Percentiles rank a stretch among this genome's conserved stretches.
phyloP scores from a whole-genome alignment of 2,329 filamentous ascomycete species.

The Thielaviopsis punctulata region DNA sequence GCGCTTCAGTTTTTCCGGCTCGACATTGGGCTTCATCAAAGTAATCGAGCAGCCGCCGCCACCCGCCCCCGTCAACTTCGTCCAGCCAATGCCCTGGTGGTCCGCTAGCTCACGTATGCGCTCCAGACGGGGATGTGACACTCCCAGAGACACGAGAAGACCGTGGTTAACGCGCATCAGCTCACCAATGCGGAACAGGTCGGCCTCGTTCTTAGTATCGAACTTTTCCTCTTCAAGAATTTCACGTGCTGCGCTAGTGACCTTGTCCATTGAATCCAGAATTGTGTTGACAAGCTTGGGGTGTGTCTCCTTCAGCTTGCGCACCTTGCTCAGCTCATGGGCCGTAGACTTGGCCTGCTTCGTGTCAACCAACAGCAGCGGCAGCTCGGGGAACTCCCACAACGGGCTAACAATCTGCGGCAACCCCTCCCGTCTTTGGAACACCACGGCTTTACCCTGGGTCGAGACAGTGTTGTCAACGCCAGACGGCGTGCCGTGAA shows the following conservation, averaged over 20 bases:
- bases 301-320: slow-evolving; percentile 49
- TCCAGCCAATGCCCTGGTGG: slow-evolving; percentile 81
- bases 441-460: slow-evolving; percentile 86
- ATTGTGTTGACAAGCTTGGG: slow-evolving; percentile 65
- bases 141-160: slow-evolving; percentile 73
- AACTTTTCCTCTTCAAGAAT: slow-evolving; percentile 46
- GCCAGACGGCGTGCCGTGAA: slow-evolving; percentile 90
- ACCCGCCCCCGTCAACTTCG: slow-evolving; percentile 88
- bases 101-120: slow-evolving; percentile 83
- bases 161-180: slow-evolving; percentile 91
- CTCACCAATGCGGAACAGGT: slow-evolving; percentile 62
- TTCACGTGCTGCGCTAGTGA: slow-evolving; percentile 38
- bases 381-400: slow-evolving; percentile 80
- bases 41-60: slow-evolving; percentile 94
- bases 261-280: slow-evolving; percentile 67
- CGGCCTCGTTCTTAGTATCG: slow-evolving; percentile 43
- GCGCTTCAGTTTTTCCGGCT: slow-evolving; percentile 36
- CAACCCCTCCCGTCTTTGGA: slow-evolving; percentile 39
- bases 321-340: slow-evolving; percentile 75
- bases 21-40: slow-evolving; percentile 52
- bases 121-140: slow-evolving; percentile 87
- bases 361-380: slow-evolving; percentile 78
- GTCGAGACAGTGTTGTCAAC: slow-evolving; percentile 94
- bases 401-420: slow-evolving; percentile 47
- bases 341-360: slow-evolving; percentile 73